phyloP scores from a whole-genome alignment of 148 eudicot genomes.

The Salicornia ramosissima region DNA sequence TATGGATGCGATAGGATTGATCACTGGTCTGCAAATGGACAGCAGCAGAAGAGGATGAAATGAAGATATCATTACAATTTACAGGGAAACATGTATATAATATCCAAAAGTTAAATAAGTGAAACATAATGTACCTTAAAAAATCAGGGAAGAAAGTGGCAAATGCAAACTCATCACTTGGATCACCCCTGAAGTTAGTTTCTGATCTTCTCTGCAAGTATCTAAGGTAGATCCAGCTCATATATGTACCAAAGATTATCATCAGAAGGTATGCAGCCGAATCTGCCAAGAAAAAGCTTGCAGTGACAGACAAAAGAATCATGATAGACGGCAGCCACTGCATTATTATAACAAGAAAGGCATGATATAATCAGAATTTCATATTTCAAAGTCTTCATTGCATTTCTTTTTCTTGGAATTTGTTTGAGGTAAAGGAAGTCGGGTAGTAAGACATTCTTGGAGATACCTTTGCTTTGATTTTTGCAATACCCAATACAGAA shows the following conservation, averaged over 20 bases:
- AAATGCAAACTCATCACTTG: constrained; percentile 95
- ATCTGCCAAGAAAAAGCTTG: constrained; percentile 63
- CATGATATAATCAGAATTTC: background rate
- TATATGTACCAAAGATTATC: constrained; percentile 77
- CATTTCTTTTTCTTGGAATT: background rate
- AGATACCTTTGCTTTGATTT: constrained; percentile 77
- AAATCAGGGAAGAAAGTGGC: constrained; percentile 88
- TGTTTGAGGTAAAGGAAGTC: background rate
- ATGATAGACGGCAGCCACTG: constrained; percentile 95
- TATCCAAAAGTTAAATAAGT: constrained; percentile 6
- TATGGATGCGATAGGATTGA: constrained; percentile 77
- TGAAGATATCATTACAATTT: background rate
- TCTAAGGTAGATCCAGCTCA: constrained; percentile 94
- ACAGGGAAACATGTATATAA: background rate
- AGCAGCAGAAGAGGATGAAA: constrained; percentile 14
- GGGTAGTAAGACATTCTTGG: background rate
- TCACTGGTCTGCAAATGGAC: constrained; percentile 58
- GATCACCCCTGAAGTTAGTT: constrained; percentile 85
- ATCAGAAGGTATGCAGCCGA: constrained; percentile 75
- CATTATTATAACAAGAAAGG: constrained; percentile 22
- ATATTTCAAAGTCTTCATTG: background rate
- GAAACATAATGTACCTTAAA: constrained; percentile 44
- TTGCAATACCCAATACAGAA: constrained; percentile 41
- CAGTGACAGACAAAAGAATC: constrained; percentile 46
- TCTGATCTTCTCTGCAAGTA: constrained; percentile 78